These are phyloP conservation scores for Metarhizium humberi DNA, from an alignment of 2,329 filamentous ascomycete genomes.

Conservation along the genomic window DNA sequence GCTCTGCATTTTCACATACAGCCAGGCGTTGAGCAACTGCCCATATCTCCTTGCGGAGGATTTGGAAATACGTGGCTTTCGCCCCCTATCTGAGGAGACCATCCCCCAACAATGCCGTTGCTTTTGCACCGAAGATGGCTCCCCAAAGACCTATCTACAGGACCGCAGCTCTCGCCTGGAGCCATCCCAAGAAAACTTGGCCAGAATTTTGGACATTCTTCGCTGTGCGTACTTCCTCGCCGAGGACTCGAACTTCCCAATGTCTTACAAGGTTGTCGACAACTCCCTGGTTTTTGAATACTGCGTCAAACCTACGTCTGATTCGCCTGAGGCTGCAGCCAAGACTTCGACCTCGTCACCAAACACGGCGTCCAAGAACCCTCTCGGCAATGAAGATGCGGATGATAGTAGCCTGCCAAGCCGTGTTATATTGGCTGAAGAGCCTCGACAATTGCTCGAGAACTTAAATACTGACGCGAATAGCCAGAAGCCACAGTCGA, in stretches of 20 bases:
- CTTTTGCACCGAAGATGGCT: slow-evolving; percentile 23
- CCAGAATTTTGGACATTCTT: slow-evolving; percentile 38
- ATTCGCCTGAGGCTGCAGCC: not conserved
- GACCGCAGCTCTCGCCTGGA: slow-evolving; percentile 21
- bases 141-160: slow-evolving; percentile 29
- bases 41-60: slow-evolving; percentile 46
- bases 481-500: not conserved
- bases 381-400: not conserved
- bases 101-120: slow-evolving; percentile 31
- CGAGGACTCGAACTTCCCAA: slow-evolving; percentile 29
- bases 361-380: not conserved
- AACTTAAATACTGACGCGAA: not conserved
- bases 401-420: not conserved
- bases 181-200: slow-evolving; percentile 28
- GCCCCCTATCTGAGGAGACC: slow-evolving; percentile 28
- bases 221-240: slow-evolving; percentile 39
- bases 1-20: slow-evolving; percentile 35
- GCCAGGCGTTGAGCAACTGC: slow-evolving; percentile 26
- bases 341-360: not conserved
- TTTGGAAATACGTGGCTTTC: slow-evolving; percentile 33
- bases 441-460: not conserved
- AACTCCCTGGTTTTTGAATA: slow-evolving; percentile 25
- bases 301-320: slow-evolving; percentile 2
- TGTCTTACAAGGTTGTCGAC: slow-evolving; percentile 21
- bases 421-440: not conserved